These are phyloP conservation scores for Bruguiera sexangula DNA, from an alignment of 345 rosid genomes.

Conservation along the genomic window DNA sequence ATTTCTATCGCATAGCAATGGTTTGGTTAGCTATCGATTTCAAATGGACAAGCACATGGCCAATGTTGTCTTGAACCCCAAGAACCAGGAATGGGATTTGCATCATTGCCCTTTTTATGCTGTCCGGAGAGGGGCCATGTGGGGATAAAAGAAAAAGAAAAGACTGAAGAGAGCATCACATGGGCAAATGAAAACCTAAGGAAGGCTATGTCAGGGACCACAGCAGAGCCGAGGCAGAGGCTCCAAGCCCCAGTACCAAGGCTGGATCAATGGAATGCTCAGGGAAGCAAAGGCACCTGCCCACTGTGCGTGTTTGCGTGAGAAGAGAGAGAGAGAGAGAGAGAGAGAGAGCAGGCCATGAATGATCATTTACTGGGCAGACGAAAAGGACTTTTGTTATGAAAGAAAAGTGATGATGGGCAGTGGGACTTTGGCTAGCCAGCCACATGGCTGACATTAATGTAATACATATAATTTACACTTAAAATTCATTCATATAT, in stretches of 20 bases:
- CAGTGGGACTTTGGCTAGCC: slow-evolving; percentile 10
- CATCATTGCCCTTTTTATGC: neutral
- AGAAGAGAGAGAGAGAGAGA: slow-evolving; percentile 2
- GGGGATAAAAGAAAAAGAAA: neutral
- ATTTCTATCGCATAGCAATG: too few relatives aligned
- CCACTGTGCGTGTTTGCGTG: neutral
- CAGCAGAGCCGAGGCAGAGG: neutral
- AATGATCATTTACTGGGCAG: slow-evolving; percentile 21
- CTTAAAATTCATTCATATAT: too few relatives aligned
- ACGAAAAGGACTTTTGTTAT: neutral
- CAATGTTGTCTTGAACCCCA: too few relatives aligned
- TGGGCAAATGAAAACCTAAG: neutral
- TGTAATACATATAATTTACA: slow-evolving; percentile 5
- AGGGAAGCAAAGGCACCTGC: slow-evolving; percentile 16
- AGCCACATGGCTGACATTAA: slow-evolving; percentile 58
- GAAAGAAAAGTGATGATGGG: neutral
- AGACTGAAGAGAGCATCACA: neutral
- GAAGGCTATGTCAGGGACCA: neutral
- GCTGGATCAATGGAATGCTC: neutral
- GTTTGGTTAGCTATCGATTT: neutral
- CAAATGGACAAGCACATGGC: too few relatives aligned
- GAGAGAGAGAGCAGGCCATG: neutral
- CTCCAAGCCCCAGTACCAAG: neutral
- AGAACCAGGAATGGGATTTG: too few relatives aligned
- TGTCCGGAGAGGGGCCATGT: neutral